These are phyloP conservation scores for Letharia columbiana DNA, from an alignment of 495 filamentous ascomycete species.

Conservation along the genomic window DNA sequence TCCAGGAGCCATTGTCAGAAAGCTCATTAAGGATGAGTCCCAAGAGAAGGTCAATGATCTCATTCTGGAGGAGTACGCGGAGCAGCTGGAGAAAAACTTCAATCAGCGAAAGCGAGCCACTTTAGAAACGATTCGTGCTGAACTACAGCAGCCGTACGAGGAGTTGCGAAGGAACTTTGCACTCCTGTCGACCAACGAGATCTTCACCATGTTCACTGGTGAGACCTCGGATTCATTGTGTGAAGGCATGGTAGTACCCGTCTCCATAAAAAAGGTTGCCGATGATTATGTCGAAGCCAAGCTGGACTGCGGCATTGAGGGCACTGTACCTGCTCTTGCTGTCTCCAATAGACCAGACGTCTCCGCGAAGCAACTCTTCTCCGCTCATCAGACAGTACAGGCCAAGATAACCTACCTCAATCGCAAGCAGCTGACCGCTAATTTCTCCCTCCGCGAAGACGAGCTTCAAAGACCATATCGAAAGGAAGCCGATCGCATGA, in stretches of 20 bases:
- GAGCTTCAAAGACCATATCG: constrained; percentile 61
- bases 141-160: constrained; percentile 86
- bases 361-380: constrained; percentile 48
- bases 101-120: constrained; percentile 93
- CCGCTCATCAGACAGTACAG: constrained; percentile 70
- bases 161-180: constrained; percentile 79
- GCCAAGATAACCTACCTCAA: constrained; percentile 83
- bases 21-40: constrained; percentile 80
- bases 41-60: constrained; percentile 94
- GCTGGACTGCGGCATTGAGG: constrained; percentile 90
- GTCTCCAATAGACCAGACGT: constrained; percentile 56
- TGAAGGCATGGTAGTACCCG: constrained; percentile 84
- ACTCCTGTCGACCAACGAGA: constrained; percentile 62
- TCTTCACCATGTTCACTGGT: constrained; percentile 95
- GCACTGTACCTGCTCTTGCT: constrained; percentile 65
- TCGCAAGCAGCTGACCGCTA: constrained; percentile 68
- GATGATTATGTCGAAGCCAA: constrained; percentile 87
- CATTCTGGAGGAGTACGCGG: constrained; percentile 92
- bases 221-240: constrained; percentile 76
- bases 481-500: constrained; percentile 56
- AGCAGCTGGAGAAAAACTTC: constrained; percentile 86
- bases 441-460: constrained; percentile 74
- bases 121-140: constrained; percentile 89
- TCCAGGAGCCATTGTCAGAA: constrained; percentile 78
- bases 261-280: constrained; percentile 78